Conservation (phyloP, 345 rosid genomes). For the Turritis glabra region DNA sequence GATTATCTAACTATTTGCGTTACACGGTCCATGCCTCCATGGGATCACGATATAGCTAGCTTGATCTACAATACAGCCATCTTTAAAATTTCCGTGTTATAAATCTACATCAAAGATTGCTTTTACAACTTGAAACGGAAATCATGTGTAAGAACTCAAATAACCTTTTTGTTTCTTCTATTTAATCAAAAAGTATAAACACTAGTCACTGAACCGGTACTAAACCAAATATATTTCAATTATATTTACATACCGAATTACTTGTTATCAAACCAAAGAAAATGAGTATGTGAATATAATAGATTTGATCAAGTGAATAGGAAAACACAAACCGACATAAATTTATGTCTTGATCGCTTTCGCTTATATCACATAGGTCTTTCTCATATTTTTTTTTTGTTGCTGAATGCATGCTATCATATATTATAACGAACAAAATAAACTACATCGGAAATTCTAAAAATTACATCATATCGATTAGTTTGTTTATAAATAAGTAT, state of each 20-base stretch:
- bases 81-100: not conserved
- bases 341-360: not conserved
- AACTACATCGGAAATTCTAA: too few relatives aligned
- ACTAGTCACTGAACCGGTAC: not conserved
- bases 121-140: not conserved
- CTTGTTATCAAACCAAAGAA: not conserved
- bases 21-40: not conserved
- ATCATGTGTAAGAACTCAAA: not conserved
- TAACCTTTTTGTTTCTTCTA: too few relatives aligned
- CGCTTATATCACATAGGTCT: not conserved
- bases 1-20: not conserved
- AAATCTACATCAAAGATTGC: not conserved
- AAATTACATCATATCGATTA: too few relatives aligned
- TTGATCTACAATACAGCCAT: not conserved
- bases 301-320: not conserved
- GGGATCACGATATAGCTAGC: not conserved
- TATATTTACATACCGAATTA: not conserved
- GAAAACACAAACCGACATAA: not conserved
- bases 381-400: too few relatives aligned
- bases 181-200: not conserved
- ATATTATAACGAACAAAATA: not conserved
- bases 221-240: not conserved
- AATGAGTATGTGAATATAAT: not conserved
- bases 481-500: too few relatives aligned
- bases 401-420: not conserved